A percentile compares a stretch with the other conserved stretches of the same genome.
Conservation (phyloP, 805 yeast species). For the Starmerella scarabaei region DNA sequence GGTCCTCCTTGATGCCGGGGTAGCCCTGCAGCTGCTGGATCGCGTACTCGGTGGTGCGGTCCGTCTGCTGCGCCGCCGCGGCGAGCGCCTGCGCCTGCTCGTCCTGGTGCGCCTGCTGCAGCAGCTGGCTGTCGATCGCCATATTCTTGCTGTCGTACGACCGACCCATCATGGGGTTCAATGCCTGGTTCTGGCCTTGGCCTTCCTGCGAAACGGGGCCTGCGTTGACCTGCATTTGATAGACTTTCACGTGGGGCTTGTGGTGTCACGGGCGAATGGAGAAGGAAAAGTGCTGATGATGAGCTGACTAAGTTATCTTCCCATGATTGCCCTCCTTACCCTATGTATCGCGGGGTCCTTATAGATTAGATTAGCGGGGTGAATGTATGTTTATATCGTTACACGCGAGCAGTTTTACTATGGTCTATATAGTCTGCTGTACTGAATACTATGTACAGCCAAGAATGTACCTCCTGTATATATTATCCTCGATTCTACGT, state of each 20-base stretch:
- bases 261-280: slow-evolving; percentile 17
- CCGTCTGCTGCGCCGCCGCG: slow-evolving; percentile 18
- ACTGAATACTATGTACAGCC: too few species aligned
- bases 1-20: slow-evolving; percentile 15
- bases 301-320: neutral
- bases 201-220: slow-evolving; percentile 18
- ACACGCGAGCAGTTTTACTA: too few species aligned
- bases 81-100: slow-evolving; percentile 17
- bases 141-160: slow-evolving; percentile 17
- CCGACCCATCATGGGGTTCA: slow-evolving; percentile 16
- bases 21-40: slow-evolving; percentile 20
- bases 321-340: too few species aligned
- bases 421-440: too few species aligned
- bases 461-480: too few species aligned
- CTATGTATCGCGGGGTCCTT: too few species aligned
- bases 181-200: slow-evolving; percentile 6
- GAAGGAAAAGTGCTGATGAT: neutral
- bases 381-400: too few species aligned
- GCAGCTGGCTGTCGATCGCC: slow-evolving; percentile 18
- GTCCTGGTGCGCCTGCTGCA: slow-evolving; percentile 18
- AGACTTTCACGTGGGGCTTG: slow-evolving; percentile 18
- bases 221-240: slow-evolving; percentile 17
- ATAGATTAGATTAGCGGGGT: too few species aligned
- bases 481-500: too few species aligned
- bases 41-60: slow-evolving; percentile 19